Evolutionary conservation across 1,139 yeast genomes (phyloP).

Genomic region (Pichiaceae sp.): DNA sequence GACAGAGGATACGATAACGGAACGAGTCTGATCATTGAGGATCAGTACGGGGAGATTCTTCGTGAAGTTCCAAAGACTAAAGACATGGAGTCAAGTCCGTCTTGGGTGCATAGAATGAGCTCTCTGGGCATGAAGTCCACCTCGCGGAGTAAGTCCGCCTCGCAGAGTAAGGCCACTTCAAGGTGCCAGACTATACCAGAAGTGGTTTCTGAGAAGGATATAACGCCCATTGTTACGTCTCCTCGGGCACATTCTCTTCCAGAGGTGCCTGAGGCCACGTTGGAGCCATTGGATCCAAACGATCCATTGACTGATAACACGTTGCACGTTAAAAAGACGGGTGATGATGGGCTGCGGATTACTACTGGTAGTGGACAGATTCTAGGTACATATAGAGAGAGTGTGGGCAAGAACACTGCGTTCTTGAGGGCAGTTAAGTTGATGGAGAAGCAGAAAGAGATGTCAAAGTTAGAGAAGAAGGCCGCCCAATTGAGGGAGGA

Average conservation of each 20-base stretch:
- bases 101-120: neutral
- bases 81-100: neutral
- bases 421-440: neutral
- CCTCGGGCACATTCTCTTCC: neutral
- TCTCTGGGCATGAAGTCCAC: no score
- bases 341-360: neutral
- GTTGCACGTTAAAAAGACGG: neutral
- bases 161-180: neutral
- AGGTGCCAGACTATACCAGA: neutral
- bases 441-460: neutral
- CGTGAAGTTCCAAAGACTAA: constrained; percentile 12
- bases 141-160: neutral
- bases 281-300: neutral
- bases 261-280: neutral
- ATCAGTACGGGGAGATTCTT: constrained; percentile 71
- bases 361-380: neutral
- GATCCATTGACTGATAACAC: neutral
- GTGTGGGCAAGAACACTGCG: neutral
- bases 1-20: constrained; percentile 72
- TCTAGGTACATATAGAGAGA: neutral
- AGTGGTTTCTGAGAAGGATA: neutral
- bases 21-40: constrained; percentile 61
- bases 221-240: neutral
- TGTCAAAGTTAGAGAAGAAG: neutral
- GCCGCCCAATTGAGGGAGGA: neutral